phyloP scores from a whole-genome alignment of 441 rosid genomes.

The Manihot esculenta region DNA sequence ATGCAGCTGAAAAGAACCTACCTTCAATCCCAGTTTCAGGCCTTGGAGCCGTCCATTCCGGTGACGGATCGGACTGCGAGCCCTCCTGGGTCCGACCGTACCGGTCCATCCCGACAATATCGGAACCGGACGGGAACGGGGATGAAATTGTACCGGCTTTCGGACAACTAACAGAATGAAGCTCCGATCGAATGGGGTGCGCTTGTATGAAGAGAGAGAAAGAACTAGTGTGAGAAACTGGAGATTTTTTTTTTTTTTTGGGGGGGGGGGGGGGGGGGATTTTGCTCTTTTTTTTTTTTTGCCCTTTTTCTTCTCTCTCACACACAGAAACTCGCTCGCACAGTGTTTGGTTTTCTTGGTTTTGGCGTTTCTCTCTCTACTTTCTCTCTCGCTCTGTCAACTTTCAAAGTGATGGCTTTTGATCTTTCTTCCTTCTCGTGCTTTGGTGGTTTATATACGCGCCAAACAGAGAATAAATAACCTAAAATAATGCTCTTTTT shows the following conservation, averaged over 20 bases:
- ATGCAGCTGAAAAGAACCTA: slow-evolving; percentile 31
- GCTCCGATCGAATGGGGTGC: slow-evolving; percentile 30
- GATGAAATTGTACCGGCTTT: not conserved
- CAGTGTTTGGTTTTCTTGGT: slow-evolving; percentile 25
- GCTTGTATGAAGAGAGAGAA: not conserved
- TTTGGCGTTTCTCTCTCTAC: slow-evolving; percentile 28
- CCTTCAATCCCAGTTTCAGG: slow-evolving; percentile 72
- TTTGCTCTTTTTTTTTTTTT: slow-evolving; percentile 10
- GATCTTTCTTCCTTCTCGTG: slow-evolving; percentile 2
- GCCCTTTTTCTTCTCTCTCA: slow-evolving; percentile 14
- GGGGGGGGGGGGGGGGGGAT: not conserved
- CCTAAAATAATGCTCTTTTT: slow-evolving; percentile 14
- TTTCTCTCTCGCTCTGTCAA: slow-evolving; percentile 22
- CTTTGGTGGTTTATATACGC: slow-evolving; percentile 58
- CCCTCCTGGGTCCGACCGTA: slow-evolving; percentile 61
- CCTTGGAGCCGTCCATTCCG: slow-evolving; percentile 63
- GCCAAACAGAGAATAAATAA: slow-evolving; percentile 49
- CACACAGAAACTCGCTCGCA: slow-evolving; percentile 10
- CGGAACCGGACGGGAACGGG: slow-evolving; percentile 24
- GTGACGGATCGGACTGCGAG: slow-evolving; percentile 69
- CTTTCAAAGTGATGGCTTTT: slow-evolving; percentile 19
- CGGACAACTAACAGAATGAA: slow-evolving; percentile 8
- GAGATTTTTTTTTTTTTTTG: slow-evolving; percentile 4
- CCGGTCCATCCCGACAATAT: slow-evolving; percentile 61
- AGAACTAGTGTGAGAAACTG: not conserved